These are phyloP conservation scores for Stentor coeruleus DNA, from an alignment of 73 alveolate genomes.

Conservation along the genomic window DNA sequence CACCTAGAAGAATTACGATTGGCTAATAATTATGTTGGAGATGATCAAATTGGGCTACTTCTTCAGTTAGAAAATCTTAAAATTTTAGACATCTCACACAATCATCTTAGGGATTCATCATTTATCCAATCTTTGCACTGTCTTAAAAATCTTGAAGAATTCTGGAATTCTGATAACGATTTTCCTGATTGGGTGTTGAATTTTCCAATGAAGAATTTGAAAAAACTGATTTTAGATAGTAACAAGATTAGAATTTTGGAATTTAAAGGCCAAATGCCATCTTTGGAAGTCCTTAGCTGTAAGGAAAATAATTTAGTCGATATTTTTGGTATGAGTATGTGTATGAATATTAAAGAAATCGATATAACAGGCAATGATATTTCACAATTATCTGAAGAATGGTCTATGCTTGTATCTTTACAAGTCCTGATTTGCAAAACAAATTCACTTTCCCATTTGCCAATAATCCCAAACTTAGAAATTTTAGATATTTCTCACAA, in stretches of 20 bases:
- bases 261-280: constrained; percentile 1
- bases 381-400: background rate
- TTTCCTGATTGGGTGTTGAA: background rate
- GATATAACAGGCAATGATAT: background rate
- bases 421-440: background rate
- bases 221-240: background rate
- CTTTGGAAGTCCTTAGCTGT: background rate
- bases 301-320: constrained; percentile 4
- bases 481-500: constrained; percentile 1
- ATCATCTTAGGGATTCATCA: constrained; percentile 20
- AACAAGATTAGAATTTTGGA: constrained; percentile 5
- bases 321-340: background rate
- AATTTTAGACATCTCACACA: constrained; percentile 4
- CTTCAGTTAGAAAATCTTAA: background rate
- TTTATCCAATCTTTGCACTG: background rate
- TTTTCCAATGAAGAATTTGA: background rate
- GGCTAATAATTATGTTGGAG: constrained; percentile 24
- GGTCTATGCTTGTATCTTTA: background rate
- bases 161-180: background rate
- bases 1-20: background rate
- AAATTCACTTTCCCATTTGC: background rate
- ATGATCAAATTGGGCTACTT: constrained; percentile 11
- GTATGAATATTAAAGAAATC: background rate
- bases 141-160: background rate
- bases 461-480: background rate